Evolutionary conservation across 306 rosid genomes (phyloP).

Genomic region (Rosa lucieae): DNA sequence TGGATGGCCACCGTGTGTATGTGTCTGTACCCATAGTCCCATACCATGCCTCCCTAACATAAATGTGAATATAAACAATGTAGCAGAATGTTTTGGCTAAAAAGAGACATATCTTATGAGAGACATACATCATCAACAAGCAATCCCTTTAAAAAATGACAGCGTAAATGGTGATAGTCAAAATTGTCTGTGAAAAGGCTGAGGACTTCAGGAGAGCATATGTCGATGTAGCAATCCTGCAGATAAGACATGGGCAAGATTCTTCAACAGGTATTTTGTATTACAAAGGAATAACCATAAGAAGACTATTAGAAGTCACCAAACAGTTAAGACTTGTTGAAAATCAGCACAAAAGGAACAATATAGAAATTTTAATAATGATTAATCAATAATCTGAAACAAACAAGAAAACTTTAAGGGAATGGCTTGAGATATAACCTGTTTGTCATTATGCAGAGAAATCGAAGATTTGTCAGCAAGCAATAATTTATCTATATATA

Average conservation of each 20-base stretch:
- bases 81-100: background rate
- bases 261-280: background rate
- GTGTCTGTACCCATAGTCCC: background rate
- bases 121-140: conserved; percentile 87
- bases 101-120: conserved; percentile 15
- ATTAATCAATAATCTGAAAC: conserved; percentile 21
- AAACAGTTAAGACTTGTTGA: background rate
- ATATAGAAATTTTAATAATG: background rate
- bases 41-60: background rate
- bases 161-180: conserved; percentile 97
- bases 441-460: conserved; percentile 84
- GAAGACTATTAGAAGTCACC: background rate
- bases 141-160: conserved; percentile 96
- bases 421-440: conserved; percentile 45
- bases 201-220: conserved; percentile 96
- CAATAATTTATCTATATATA: conserved; percentile 77
- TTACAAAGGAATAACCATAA: background rate
- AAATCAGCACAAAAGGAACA: conserved; percentile 1
- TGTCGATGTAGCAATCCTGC: conserved; percentile 96
- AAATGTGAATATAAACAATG: background rate
- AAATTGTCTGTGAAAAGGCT: conserved; percentile 95
- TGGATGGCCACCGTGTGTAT: background rate
- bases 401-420: conserved; percentile 28
- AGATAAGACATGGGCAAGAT: conserved; percentile 27
- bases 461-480: conserved; percentile 69